Evolutionary conservation across 1,284 basidiomycete species (phyloP).

Genomic region (Ganoderma multipileum): DNA sequence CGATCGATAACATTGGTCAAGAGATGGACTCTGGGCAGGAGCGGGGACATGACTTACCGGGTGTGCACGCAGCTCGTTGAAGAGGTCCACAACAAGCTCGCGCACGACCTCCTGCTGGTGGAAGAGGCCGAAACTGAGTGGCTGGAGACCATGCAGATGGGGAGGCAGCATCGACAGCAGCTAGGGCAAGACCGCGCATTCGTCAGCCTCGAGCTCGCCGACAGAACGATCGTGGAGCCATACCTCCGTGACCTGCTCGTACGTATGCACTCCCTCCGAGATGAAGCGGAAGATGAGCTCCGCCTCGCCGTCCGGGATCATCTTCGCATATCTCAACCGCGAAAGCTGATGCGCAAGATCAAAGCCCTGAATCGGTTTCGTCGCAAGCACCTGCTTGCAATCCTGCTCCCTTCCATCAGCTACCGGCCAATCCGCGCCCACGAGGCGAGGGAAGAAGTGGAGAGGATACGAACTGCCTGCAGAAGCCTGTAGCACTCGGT

Average conservation of each 20-base stretch:
- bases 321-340: constrained; percentile 67
- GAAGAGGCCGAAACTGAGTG: constrained; percentile 89
- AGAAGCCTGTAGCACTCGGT: constrained; percentile 73
- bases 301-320: constrained; percentile 69
- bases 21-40: constrained; percentile 4
- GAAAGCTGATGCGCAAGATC: constrained; percentile 79
- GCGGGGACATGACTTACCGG: constrained; percentile 61
- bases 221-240: constrained; percentile 33
- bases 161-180: constrained; percentile 80
- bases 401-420: constrained; percentile 50
- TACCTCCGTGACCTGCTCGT: constrained; percentile 92
- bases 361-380: constrained; percentile 63
- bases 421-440: too few species aligned
- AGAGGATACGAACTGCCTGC: constrained; percentile 53
- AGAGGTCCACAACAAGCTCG: constrained; percentile 82
- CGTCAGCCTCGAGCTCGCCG: background rate
- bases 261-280: constrained; percentile 71
- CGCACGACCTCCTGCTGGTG: constrained; percentile 83
- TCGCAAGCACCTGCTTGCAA: constrained; percentile 52
- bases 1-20: constrained; percentile 9
- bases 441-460: too few species aligned
- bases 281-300: constrained; percentile 80
- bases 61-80: constrained; percentile 79
- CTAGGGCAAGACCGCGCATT: constrained; percentile 48
- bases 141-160: constrained; percentile 84